Evolutionary conservation across 106 monocot species (phyloP), one percentile per base, ranked within the genome.

Genomic region (Narthecium ossifragum): DNA sequence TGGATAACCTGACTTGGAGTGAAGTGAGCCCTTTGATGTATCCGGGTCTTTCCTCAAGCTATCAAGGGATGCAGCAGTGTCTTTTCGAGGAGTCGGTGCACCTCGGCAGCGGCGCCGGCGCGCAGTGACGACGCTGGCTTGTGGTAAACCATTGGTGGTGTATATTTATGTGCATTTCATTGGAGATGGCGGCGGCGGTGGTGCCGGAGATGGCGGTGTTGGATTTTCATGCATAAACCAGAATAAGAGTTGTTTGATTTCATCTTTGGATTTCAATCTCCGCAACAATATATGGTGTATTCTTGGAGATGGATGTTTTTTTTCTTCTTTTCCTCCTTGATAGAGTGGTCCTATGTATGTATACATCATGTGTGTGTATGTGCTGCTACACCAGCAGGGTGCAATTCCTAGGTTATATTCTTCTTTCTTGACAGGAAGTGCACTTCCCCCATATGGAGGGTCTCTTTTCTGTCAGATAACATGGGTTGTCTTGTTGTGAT

Each of bases 21-120:
- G 72, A 58, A 26, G 59, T 76, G 24, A 65, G 58, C 24, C 57
- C 76, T 33, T 31, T 75, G 6, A 59, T 60, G 0, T 59, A 64
- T 14, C 46, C 72, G 3, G 22, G 32, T 37, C 5, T 59, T n/a
- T 7, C 53, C 23, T 25, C 49, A 22, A 48, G 33, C 8, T 60
- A 26, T 59, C 55, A 56, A 31, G 32, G 33, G 31, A 31, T 32
- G 55, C 58, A 58, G 24, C 58, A 58, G 34, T 32, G 36, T 34
- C 25, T 38, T 1, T 58, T 37, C 10, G 58, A 58, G 25, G 58
- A 58, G 13, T 38, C 23, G 21, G 58, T 58, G 58, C 58, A 58
- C 18, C 36, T 24, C 7, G 58, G 58, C 37, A n/a, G n/a, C n/a
- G n/a, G n/a, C n/a, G n/a, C n/a, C n/a, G n/a, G n/a, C n/a, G 24